These are phyloP conservation scores for Hyparrhenia diplandra DNA, from an alignment of 176 grass and related monocot genomes.

Conservation along the genomic window DNA sequence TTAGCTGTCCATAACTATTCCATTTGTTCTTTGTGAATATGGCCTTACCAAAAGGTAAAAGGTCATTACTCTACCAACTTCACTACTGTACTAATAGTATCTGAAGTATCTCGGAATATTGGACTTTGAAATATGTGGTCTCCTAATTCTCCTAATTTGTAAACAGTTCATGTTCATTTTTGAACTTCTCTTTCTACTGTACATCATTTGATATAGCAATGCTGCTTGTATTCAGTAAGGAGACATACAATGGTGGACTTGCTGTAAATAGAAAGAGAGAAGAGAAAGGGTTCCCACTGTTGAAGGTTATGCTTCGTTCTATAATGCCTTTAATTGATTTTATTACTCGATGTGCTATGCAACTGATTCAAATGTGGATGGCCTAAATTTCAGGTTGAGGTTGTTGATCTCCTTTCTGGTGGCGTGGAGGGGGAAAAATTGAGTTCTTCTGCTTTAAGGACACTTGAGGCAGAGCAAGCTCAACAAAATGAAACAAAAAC, in stretches of 20 bases:
- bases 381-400: constrained; percentile 50
- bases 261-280: constrained; percentile 62
- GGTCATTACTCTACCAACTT: background rate
- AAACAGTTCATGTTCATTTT: constrained; percentile 15
- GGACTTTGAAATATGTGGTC: background rate
- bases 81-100: background rate
- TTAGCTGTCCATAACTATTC: background rate
- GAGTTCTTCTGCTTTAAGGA: constrained; percentile 62
- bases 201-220: constrained; percentile 3
- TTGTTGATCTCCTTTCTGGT: constrained; percentile 65
- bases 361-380: background rate
- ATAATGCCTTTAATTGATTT: background rate
- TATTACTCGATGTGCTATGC: background rate
- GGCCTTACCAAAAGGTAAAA: background rate
- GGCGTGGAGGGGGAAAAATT: constrained; percentile 37
- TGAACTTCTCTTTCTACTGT: background rate
- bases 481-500: constrained; percentile 11
- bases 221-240: constrained; percentile 47
- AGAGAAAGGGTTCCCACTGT: constrained; percentile 42
- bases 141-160: background rate
- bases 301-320: constrained; percentile 41
- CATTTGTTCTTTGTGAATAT: constrained; percentile 4
- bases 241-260: constrained; percentile 51
- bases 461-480: constrained; percentile 39
- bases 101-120: background rate